Percentiles rank a stretch among this genome's conserved stretches.
These are phyloP conservation scores for Cercospora citrullina DNA, from an alignment of 2,329 filamentous ascomycete genomes.

Conservation along the genomic window DNA sequence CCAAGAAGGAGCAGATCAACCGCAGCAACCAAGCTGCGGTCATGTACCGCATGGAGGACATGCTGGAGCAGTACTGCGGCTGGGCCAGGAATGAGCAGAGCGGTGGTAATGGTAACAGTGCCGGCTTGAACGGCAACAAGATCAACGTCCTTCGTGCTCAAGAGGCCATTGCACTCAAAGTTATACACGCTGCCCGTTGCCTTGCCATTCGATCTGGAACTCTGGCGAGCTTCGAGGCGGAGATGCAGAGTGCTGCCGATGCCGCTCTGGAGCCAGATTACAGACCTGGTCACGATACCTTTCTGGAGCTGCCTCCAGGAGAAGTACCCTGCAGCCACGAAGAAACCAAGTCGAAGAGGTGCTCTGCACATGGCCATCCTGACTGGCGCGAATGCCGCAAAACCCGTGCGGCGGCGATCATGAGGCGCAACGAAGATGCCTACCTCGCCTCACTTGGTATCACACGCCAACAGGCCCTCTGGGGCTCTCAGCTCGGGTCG, in stretches of 20 bases:
- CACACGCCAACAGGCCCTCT: constrained; percentile 7
- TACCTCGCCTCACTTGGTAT: constrained; percentile 7
- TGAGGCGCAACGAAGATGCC: constrained; percentile 8
- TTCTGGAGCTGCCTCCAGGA: constrained; percentile 5
- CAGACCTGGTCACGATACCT: constrained; percentile 11
- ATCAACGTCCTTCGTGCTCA: constrained; percentile 19
- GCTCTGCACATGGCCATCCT: constrained; percentile 14
- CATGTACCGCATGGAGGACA: constrained; percentile 21
- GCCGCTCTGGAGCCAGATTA: neutral
- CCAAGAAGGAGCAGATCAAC: constrained; percentile 25
- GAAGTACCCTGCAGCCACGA: constrained; percentile 6
- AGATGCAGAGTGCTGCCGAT: constrained; percentile 9
- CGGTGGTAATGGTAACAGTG: constrained; percentile 28
- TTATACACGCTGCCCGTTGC: constrained; percentile 12
- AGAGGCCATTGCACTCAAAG: constrained; percentile 4
- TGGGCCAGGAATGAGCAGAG: constrained; percentile 23
- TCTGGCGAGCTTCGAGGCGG: constrained; percentile 7
- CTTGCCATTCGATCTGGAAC: constrained; percentile 10
- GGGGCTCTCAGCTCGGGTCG: neutral
- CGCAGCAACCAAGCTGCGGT: constrained; percentile 19
- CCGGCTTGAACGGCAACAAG: constrained; percentile 23
- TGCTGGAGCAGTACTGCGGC: constrained; percentile 12
- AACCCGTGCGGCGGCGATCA: neutral
- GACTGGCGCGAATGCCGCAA: constrained; percentile 25
- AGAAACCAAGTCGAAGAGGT: constrained; percentile 18